Conservation (phyloP, 345 rosid species). For the Arabis hirsuta region DNA sequence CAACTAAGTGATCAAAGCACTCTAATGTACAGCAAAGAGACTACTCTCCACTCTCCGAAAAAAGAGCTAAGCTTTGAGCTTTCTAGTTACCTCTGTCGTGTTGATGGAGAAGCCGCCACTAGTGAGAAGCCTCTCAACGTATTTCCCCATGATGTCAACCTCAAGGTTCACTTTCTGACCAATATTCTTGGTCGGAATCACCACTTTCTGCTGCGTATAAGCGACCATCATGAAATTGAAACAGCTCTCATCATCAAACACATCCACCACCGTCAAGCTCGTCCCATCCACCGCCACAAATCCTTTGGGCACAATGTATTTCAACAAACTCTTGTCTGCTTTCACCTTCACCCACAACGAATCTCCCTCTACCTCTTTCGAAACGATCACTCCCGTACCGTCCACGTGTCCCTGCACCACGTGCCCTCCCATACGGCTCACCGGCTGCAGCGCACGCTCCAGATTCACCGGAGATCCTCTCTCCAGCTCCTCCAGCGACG, state of each 20-base stretch:
- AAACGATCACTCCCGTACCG: slow-evolving; percentile 80
- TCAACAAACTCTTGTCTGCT: slow-evolving; percentile 53
- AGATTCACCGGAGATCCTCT: slow-evolving; percentile 77
- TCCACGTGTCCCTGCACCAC: slow-evolving; percentile 97
- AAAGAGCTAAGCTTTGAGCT: slow-evolving; percentile 11
- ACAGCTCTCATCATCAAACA: slow-evolving; percentile 72
- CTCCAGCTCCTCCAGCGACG: slow-evolving; percentile 69
- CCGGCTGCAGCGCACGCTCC: slow-evolving; percentile 85
- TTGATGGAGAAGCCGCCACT: slow-evolving; percentile 45
- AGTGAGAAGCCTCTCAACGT: slow-evolving; percentile 85
- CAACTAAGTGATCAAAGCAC: neutral
- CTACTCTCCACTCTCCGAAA: neutral
- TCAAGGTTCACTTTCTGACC: slow-evolving; percentile 92
- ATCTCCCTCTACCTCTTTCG: slow-evolving; percentile 66
- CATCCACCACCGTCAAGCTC: slow-evolving; percentile 90
- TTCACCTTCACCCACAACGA: slow-evolving; percentile 89
- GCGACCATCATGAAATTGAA: slow-evolving; percentile 87
- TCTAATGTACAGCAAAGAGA: too few relatives aligned
- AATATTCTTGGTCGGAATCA: slow-evolving; percentile 67
- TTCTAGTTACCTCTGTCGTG: slow-evolving; percentile 25
- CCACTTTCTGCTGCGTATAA: slow-evolving; percentile 80
- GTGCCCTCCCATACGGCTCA: slow-evolving; percentile 86
- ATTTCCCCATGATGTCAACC: slow-evolving; percentile 91
- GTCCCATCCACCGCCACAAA: slow-evolving; percentile 90
- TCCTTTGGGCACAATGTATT: slow-evolving; percentile 84